phyloP scores from a whole-genome alignment of 768 basidiomycete species.

The Exsudoporus frostii region DNA sequence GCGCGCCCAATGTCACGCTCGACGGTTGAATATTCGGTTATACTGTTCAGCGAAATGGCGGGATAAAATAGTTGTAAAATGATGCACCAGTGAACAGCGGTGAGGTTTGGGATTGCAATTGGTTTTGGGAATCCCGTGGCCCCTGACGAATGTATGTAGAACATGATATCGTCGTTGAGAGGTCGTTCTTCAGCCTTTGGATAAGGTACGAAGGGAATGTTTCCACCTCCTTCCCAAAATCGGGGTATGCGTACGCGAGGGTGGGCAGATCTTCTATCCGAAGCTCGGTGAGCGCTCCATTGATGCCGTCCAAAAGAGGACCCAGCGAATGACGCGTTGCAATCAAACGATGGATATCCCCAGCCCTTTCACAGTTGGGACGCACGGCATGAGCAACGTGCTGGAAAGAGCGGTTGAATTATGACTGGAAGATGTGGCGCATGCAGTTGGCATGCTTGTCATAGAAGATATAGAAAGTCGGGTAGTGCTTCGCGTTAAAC shows the following conservation, averaged over 20 bases:
- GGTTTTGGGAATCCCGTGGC: constrained; percentile 48
- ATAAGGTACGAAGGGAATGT: constrained; percentile 7
- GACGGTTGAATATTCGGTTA: constrained; percentile 10
- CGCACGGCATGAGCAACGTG: too few relatives aligned
- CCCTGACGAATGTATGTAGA: constrained; percentile 49
- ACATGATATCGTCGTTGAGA: constrained; percentile 19
- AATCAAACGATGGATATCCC: too few relatives aligned
- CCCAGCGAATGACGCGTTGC: too few relatives aligned
- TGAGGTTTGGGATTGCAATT: constrained; percentile 34
- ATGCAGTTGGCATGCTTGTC: too few relatives aligned
- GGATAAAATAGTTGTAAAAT: constrained; percentile 22
- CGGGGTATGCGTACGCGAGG: constrained; percentile 10
- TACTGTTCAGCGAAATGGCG: constrained; percentile 6
- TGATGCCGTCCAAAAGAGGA: constrained; percentile 16
- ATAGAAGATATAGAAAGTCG: too few relatives aligned
- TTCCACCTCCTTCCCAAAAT: neutral
- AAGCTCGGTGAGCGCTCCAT: too few relatives aligned
- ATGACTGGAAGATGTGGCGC: too few relatives aligned
- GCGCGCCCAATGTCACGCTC: too few relatives aligned
- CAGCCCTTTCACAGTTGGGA: too few relatives aligned
- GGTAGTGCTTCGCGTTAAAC: too few relatives aligned
- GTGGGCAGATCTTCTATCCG: constrained; percentile 16
- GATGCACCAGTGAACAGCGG: constrained; percentile 32
- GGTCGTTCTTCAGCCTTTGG: constrained; percentile 3
- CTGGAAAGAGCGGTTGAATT: too few relatives aligned